phyloP scores from a whole-genome alignment of 208 protist species.

The Strigomonas galati region DNA sequence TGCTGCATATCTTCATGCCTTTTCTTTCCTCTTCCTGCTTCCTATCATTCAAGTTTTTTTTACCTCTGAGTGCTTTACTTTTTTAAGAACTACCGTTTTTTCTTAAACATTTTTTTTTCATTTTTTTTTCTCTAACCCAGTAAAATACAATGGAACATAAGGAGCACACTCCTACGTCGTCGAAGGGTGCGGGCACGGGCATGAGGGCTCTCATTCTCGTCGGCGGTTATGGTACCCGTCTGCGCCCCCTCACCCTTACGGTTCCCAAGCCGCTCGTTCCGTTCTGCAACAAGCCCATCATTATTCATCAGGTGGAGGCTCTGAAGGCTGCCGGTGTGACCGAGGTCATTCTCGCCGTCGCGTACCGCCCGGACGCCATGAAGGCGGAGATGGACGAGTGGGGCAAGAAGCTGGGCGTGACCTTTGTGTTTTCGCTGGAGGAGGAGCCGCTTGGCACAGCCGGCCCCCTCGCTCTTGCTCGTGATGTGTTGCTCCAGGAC shows the following conservation, averaged over 20 bases:
- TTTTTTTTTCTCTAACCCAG: neutral
- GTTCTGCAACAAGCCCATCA: slow-evolving; percentile 98
- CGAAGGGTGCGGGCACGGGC: slow-evolving; percentile 26
- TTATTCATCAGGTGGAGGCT: slow-evolving; percentile 97
- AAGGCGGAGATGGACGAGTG: slow-evolving; percentile 88
- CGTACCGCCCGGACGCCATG: slow-evolving; percentile 96
- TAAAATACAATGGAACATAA: neutral
- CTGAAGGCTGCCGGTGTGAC: slow-evolving; percentile 90
- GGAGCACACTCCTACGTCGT: slow-evolving; percentile 12
- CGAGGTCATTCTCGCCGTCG: slow-evolving; percentile 96
- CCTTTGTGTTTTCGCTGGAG: slow-evolving; percentile 95
- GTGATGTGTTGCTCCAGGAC: slow-evolving; percentile 82
- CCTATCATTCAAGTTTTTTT: neutral
- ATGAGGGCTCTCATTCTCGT: slow-evolving; percentile 98
- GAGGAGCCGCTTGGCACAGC: slow-evolving; percentile 96
- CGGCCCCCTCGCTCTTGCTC: slow-evolving; percentile 95
- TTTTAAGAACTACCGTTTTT: neutral
- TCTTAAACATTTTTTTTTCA: neutral
- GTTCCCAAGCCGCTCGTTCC: slow-evolving; percentile 97
- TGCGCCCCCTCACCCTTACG: slow-evolving; percentile 97
- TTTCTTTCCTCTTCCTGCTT: neutral
- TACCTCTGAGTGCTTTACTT: neutral
- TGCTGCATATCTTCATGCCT: neutral
- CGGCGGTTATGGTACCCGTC: slow-evolving; percentile 92
- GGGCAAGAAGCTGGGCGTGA: slow-evolving; percentile 85